Conservation (phyloP, 1,284 basidiomycete genomes). For the Irpex rosettiformis region DNA sequence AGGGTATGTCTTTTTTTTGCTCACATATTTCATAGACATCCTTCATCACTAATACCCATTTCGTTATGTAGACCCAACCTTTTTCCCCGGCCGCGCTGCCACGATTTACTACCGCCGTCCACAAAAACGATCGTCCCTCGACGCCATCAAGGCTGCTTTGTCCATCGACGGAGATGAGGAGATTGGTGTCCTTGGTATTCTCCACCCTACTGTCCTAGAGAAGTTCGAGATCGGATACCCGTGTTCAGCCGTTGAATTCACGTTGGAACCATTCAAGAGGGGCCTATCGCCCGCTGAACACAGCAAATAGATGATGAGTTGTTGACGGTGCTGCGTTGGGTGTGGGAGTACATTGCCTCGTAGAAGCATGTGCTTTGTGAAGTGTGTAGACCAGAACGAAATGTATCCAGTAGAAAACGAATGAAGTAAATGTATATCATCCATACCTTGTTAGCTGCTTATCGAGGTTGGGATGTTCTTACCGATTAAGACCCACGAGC, state of each 20-base stretch:
- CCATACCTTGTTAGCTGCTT: too few species aligned
- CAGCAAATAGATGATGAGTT: not conserved
- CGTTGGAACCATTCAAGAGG: constrained; percentile 90
- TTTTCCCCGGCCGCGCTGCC: constrained; percentile 93
- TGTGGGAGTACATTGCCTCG: not conserved
- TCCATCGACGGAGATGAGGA: constrained; percentile 48
- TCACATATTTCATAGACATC: not conserved
- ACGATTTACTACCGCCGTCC: constrained; percentile 82
- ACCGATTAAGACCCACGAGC: too few species aligned
- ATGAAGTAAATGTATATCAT: not conserved
- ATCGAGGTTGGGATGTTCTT: too few species aligned
- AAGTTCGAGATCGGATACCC: constrained; percentile 94
- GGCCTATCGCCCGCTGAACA: not conserved
- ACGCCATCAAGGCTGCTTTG: constrained; percentile 29
- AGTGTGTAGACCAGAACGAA: too few species aligned
- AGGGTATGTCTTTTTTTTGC: constrained; percentile 50
- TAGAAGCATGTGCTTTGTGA: too few species aligned
- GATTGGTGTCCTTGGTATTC: constrained; percentile 84
- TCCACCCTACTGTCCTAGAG: constrained; percentile 88
- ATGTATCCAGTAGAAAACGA: not conserved
- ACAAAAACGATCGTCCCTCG: constrained; percentile 31
- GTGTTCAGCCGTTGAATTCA: constrained; percentile 95
- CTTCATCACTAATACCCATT: not conserved
- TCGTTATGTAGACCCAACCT: constrained; percentile 68
- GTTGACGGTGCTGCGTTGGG: too few species aligned